A percentile compares a stretch with the other conserved stretches of the same genome.
These are phyloP conservation scores for Hyaloscypha bicolor DNA, from an alignment of 495 filamentous ascomycete genomes.

Conservation along the genomic window DNA sequence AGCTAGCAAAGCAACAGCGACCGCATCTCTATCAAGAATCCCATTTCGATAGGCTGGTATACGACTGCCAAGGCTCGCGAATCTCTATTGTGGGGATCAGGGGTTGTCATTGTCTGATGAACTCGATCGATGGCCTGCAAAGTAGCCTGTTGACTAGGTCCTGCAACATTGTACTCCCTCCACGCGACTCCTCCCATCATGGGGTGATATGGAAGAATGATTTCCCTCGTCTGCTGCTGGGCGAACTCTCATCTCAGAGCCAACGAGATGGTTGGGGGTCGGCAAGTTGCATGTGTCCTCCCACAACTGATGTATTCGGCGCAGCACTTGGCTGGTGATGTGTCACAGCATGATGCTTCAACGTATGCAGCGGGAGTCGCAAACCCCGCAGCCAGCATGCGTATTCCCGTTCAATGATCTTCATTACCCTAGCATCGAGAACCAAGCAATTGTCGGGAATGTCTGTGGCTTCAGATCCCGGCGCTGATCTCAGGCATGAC, in stretches of 20 bases:
- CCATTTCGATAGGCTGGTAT: not conserved
- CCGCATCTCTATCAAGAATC: not conserved
- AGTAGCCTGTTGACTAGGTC: too few relatives aligned
- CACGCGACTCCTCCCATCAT: not conserved
- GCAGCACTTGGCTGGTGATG: constrained; percentile 5
- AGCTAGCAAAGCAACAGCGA: not conserved
- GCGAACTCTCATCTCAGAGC: not conserved
- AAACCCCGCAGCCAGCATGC: not conserved
- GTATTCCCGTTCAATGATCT: not conserved
- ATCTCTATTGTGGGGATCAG: not conserved
- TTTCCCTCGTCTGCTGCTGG: not conserved
- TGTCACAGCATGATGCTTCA: constrained; percentile 5
- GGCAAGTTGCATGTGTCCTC: not conserved
- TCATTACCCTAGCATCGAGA: not conserved
- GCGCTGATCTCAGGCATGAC: not conserved
- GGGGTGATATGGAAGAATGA: not conserved
- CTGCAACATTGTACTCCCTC: too few relatives aligned
- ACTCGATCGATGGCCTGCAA: too few relatives aligned
- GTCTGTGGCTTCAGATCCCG: not conserved
- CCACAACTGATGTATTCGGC: not conserved
- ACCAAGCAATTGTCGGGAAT: not conserved
- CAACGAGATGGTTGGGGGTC: not conserved
- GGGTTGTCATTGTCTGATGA: not conserved
- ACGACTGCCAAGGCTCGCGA: not conserved
- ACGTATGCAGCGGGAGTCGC: constrained; percentile 1